A percentile compares a stretch with the other conserved stretches of the same genome.
These are phyloP conservation scores for Talaromyces marneffei DNA, from an alignment of 2,329 filamentous ascomycete genomes.

Conservation along the genomic window DNA sequence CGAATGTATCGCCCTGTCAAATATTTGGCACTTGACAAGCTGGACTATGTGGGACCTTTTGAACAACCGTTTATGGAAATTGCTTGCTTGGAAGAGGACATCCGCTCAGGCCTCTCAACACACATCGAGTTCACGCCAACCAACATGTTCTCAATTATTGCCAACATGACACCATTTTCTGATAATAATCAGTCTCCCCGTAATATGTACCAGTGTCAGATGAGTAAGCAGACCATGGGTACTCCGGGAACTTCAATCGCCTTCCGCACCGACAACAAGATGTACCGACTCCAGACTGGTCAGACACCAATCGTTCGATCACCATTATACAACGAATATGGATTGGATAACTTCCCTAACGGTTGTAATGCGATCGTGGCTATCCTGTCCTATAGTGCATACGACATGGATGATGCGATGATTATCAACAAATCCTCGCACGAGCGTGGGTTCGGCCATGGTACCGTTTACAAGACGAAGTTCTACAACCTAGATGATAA, in stretches of 20 bases:
- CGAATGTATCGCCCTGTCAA: slow-evolving; percentile 89
- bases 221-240: slow-evolving; percentile 99
- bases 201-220: slow-evolving; percentile 99
- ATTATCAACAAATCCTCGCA: slow-evolving; percentile 97
- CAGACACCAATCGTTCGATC: slow-evolving; percentile 91
- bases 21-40: slow-evolving; percentile 77
- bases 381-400: slow-evolving; percentile 97
- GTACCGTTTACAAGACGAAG: slow-evolving; percentile 97
- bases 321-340: slow-evolving; percentile 91
- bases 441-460: slow-evolving; percentile 91
- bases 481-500: slow-evolving; percentile 81
- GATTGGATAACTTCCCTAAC: slow-evolving; percentile 96
- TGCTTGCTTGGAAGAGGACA: slow-evolving; percentile 80
- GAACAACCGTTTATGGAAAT: slow-evolving; percentile 99
- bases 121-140: slow-evolving; percentile 94
- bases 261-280: slow-evolving; percentile 94
- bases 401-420: slow-evolving; percentile 99
- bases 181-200: slow-evolving; percentile 97
- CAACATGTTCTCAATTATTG: slow-evolving; percentile 93
- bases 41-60: slow-evolving; percentile 84
- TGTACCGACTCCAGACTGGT: slow-evolving; percentile 88
- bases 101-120: slow-evolving; percentile 80
- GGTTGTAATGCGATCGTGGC: slow-evolving; percentile 93
- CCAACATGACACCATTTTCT: slow-evolving; percentile 98
- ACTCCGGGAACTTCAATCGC: slow-evolving; percentile 79